A percentile compares a stretch with the other conserved stretches of the same genome.
phyloP scores from a whole-genome alignment of 2,329 filamentous ascomycete genomes.

The Fusarium secorum region DNA sequence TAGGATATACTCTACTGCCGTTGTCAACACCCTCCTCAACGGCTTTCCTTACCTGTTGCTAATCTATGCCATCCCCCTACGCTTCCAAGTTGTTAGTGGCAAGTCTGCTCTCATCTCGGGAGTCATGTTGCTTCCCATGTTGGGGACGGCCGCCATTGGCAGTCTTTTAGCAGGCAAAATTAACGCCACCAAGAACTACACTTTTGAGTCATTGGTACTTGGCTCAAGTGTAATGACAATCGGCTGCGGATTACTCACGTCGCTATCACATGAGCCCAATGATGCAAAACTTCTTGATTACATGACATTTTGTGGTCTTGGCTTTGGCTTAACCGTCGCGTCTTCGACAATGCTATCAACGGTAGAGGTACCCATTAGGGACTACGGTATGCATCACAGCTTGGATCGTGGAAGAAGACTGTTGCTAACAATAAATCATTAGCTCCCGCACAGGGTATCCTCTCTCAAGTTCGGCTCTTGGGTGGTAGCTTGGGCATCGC shows the following conservation, averaged over 20 bases:
- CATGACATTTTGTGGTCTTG: constrained; percentile 60
- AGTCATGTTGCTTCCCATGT: constrained; percentile 62
- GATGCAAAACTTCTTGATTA: constrained; percentile 59
- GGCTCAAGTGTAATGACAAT: constrained; percentile 55
- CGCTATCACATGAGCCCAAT: constrained; percentile 43
- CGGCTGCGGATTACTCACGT: constrained; percentile 58
- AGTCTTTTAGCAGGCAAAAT: constrained; percentile 53
- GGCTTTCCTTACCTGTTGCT: constrained; percentile 60
- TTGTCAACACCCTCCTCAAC: constrained; percentile 56
- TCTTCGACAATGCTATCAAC: constrained; percentile 56
- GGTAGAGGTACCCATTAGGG: constrained; percentile 52
- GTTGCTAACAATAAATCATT: constrained; percentile 18
- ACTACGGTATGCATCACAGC: constrained; percentile 52
- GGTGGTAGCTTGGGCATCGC: constrained; percentile 65
- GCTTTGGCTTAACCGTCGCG: constrained; percentile 59
- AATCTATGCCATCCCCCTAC: constrained; percentile 59
- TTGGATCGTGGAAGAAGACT: background rate
- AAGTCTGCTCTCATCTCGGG: constrained; percentile 57
- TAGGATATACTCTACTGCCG: constrained; percentile 53
- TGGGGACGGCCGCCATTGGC: constrained; percentile 57
- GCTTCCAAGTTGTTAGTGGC: constrained; percentile 59
- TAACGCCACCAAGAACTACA: constrained; percentile 52
- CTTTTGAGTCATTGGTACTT: constrained; percentile 54
- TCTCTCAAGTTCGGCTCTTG: constrained; percentile 60
- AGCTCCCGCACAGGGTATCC: constrained; percentile 62